Evolutionary conservation across 1,284 basidiomycete species (phyloP).

Genomic region (Filobasidium uniguttulatum): DNA sequence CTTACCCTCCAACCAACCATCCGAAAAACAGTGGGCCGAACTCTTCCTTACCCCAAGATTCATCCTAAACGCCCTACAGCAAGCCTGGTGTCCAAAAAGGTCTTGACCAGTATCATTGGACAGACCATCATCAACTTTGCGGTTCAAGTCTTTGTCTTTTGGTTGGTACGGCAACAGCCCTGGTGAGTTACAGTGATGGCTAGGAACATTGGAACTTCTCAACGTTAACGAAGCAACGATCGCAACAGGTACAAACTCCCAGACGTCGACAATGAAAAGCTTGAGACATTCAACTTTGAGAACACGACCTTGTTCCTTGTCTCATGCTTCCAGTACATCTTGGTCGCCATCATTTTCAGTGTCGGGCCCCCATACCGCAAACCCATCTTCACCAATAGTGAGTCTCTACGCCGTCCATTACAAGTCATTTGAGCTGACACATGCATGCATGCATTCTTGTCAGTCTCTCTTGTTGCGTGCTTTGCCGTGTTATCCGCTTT

Average conservation of each 20-base stretch:
- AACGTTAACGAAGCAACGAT: too few species aligned
- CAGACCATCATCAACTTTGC: slow-evolving; percentile 78
- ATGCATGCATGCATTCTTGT: not conserved
- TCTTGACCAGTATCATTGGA: slow-evolving; percentile 82
- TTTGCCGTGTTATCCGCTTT: slow-evolving; percentile 53
- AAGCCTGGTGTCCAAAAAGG: slow-evolving; percentile 90
- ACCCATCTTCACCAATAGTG: slow-evolving; percentile 89
- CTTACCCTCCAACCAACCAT: not conserved
- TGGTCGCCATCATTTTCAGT: slow-evolving; percentile 91
- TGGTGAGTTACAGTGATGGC: slow-evolving; percentile 45
- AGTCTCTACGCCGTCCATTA: slow-evolving; percentile 22
- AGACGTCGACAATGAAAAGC: slow-evolving; percentile 52
- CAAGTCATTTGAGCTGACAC: not conserved
- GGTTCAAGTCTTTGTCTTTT: slow-evolving; percentile 74
- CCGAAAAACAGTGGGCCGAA: slow-evolving; percentile 65
- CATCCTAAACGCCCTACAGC: slow-evolving; percentile 87
- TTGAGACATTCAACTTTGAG: slow-evolving; percentile 84
- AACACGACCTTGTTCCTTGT: slow-evolving; percentile 86
- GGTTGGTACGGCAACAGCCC: slow-evolving; percentile 69
- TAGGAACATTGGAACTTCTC: too few species aligned
- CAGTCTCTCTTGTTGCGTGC: slow-evolving; percentile 58
- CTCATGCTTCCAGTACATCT: slow-evolving; percentile 96
- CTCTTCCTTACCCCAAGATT: slow-evolving; percentile 73
- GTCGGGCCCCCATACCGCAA: slow-evolving; percentile 94
- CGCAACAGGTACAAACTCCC: slow-evolving; percentile 44